These are phyloP conservation scores for Fusarium tanahbumbuense DNA, from an alignment of 2,329 filamentous ascomycete species.

Conservation along the genomic window DNA sequence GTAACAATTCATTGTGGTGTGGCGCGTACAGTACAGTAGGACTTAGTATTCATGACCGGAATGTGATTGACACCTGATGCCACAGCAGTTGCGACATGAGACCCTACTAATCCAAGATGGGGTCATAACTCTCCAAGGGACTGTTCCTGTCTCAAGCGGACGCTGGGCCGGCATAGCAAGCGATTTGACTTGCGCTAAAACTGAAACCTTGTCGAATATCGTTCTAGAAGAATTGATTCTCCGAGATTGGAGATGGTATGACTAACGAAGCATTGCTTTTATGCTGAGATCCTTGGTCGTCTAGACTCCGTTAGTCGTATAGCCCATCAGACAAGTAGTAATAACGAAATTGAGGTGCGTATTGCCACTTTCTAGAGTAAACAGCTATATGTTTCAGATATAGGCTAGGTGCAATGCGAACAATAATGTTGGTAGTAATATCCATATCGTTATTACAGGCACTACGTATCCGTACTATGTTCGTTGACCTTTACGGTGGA, in stretches of 20 bases:
- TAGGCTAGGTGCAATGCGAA: neutral
- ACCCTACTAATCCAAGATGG: conserved; percentile 9
- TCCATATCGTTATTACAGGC: neutral
- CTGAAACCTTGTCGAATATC: conserved; percentile 20
- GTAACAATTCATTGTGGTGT: conserved; percentile 29
- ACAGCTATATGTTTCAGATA: neutral
- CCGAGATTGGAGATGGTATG: neutral
- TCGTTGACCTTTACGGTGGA: neutral
- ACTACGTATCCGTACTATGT: neutral
- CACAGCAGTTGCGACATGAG: conserved; percentile 22
- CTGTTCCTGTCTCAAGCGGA: conserved; percentile 19
- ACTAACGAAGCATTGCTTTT: neutral
- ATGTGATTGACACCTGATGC: conserved; percentile 32
- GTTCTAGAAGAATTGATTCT: conserved; percentile 25
- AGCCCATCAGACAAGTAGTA: neutral
- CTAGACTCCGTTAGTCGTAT: neutral
- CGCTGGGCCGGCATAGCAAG: neutral
- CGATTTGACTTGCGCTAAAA: conserved; percentile 16
- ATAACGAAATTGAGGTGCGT: neutral
- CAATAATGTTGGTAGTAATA: neutral
- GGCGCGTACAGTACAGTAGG: conserved; percentile 16
- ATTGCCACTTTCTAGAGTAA: neutral
- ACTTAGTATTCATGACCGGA: conserved; percentile 21
- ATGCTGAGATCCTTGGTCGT: neutral
- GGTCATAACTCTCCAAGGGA: conserved; percentile 7